Evolutionary conservation across 495 filamentous ascomycete species (phyloP), one percentile per base, ranked within the genome.

Genomic region (Thozetella sp.): DNA sequence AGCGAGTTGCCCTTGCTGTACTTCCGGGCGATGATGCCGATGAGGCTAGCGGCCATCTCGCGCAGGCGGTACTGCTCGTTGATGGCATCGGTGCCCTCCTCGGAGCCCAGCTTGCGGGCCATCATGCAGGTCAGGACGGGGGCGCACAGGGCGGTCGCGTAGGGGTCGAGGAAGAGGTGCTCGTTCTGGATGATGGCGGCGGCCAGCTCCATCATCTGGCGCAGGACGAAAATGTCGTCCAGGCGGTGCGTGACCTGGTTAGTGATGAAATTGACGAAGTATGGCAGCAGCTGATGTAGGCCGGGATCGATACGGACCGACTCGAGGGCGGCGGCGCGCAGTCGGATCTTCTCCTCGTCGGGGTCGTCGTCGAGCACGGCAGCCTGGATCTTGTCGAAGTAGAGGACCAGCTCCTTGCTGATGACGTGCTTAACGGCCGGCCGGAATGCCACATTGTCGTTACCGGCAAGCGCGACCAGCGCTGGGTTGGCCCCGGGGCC

Each of bases 341-440:
- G 87, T 2, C 77, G 66, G 15, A 78, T 71, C 56, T 83, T 81
- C 54, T 86, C 83, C 55, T 90, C 86, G 54, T 97, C 93, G 51
- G 89, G 90, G 25, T 81, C 83, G 61, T 93, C 92, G 68, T 98
- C 91, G 53, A 96, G 78, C 22, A 98, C 80, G 2, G 94, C 93
- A 60, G 80, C 82, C 74, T 90, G 92, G 40, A 98, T 89, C 65
- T 94, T 96, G 65, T 97, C 91, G 60, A 97, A 99, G 81, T 97
- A 98, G n/a, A 97, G 83, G 64, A 94, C 90, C 2, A 97, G 85
- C 71, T 99, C 95, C 69, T 97, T 95, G 57, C 92, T 96, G 40
- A 99, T 81, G 58, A 97, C 85, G 66, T 98, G 96, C 72, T 97
- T 98, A 45, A 99, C 95, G 2, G 91, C 80, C 1, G 95, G 95